Conservation (phyloP, 2,329 filamentous ascomycete species). For the Chlorencoelia australis region DNA sequence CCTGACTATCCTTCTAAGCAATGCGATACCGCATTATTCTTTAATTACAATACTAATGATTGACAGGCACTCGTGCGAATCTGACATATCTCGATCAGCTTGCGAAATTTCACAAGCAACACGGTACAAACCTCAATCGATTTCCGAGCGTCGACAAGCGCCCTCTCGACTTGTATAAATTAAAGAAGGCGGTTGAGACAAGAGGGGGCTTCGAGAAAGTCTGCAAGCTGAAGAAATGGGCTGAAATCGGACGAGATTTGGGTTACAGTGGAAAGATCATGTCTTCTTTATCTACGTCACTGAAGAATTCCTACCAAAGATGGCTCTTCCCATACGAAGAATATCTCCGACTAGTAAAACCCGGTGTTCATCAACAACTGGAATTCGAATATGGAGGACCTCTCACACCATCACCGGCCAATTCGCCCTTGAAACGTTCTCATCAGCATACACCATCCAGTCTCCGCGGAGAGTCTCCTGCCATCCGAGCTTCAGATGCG, state of each 20-base stretch:
- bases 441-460: slow-evolving; percentile 49
- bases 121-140: slow-evolving; percentile 86
- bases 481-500: slow-evolving; percentile 45
- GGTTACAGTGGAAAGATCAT: slow-evolving; percentile 99
- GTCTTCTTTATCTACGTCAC: slow-evolving; percentile 92
- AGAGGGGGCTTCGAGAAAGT: slow-evolving; percentile 93
- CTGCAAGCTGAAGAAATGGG: slow-evolving; percentile 98
- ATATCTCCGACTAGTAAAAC: slow-evolving; percentile 81
- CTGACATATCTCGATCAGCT: slow-evolving; percentile 93
- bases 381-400: slow-evolving; percentile 90
- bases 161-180: slow-evolving; percentile 84
- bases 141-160: slow-evolving; percentile 97
- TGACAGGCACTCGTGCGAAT: slow-evolving; percentile 79
- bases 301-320: slow-evolving; percentile 96
- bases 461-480: slow-evolving; percentile 56
- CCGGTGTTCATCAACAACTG: slow-evolving; percentile 90
- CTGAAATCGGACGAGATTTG: slow-evolving; percentile 90
- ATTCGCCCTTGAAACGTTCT: slow-evolving; percentile 64
- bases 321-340: slow-evolving; percentile 97
- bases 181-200: slow-evolving; percentile 94
- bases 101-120: slow-evolving; percentile 92
- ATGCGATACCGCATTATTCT: too few species aligned
- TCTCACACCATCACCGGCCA: slow-evolving; percentile 65
- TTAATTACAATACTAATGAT: slow-evolving; percentile 20
- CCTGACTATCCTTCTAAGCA: too few species aligned